Percentiles rank a stretch among this genome's conserved stretches.
Conservation (phyloP, 2,329 filamentous ascomycete genomes). For the Colletotrichum godetiae region DNA sequence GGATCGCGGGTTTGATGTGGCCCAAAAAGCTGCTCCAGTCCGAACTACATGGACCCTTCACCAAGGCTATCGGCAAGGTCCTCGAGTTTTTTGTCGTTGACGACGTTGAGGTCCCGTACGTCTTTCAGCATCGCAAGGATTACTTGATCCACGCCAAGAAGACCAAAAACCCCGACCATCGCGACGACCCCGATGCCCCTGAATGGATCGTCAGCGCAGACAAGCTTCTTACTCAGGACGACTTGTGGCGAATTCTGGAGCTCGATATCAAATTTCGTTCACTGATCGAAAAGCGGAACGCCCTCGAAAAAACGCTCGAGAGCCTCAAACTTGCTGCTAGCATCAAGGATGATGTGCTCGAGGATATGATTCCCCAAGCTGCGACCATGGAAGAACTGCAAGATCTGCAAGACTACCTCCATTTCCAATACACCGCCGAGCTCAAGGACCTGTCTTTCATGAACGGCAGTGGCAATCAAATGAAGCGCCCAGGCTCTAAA, state of each 20-base stretch:
- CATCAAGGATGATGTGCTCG: slow-evolving; percentile 79
- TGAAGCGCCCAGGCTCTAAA: slow-evolving; percentile 85
- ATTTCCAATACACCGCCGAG: slow-evolving; percentile 90
- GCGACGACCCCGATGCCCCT: slow-evolving; percentile 75
- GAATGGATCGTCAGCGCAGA: slow-evolving; percentile 83
- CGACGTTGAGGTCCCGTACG: slow-evolving; percentile 95
- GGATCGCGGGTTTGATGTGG: slow-evolving; percentile 92
- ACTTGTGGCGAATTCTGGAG: slow-evolving; percentile 95
- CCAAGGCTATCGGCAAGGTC: slow-evolving; percentile 89
- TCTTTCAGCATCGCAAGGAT: slow-evolving; percentile 98
- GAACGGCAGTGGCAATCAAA: slow-evolving; percentile 71
- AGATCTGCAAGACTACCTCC: slow-evolving; percentile 94
- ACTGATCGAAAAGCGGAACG: slow-evolving; percentile 89
- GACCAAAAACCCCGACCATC: slow-evolving; percentile 67
- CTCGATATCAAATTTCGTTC: slow-evolving; percentile 95
- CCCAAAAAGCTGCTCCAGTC: slow-evolving; percentile 82
- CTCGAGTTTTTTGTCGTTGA: slow-evolving; percentile 95
- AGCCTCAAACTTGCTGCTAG: slow-evolving; percentile 72
- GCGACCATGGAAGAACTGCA: slow-evolving; percentile 94
- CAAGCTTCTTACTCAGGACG: slow-evolving; percentile 90
- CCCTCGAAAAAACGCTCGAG: slow-evolving; percentile 82
- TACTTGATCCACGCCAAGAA: slow-evolving; percentile 93
- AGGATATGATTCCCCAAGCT: slow-evolving; percentile 83
- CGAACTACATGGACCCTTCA: slow-evolving; percentile 84
- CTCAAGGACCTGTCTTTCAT: slow-evolving; percentile 81